Percentiles rank a stretch among this genome's conserved stretches.
Conservation (phyloP, 148 eudicot species). For the Amaranthus hypochondriacus region DNA sequence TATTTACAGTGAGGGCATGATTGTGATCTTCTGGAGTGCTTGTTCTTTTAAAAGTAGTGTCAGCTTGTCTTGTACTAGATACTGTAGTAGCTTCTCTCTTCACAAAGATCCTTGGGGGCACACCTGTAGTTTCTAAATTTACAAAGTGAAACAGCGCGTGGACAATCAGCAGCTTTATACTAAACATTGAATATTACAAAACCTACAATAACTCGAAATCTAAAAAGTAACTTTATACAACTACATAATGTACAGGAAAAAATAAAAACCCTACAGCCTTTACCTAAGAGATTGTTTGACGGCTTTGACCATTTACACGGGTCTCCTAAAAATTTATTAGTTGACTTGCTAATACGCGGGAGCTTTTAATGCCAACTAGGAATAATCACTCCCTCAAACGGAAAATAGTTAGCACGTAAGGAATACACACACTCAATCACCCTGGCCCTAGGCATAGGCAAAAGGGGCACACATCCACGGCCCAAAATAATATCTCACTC, state of each 20-base stretch:
- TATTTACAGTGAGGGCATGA: conserved; percentile 22
- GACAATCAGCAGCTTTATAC: not conserved
- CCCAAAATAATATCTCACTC: too few relatives aligned
- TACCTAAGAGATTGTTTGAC: not conserved
- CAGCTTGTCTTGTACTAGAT: conserved; percentile 16
- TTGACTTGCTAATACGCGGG: too few relatives aligned
- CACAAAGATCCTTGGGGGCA: conserved; percentile 26
- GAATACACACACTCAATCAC: too few relatives aligned
- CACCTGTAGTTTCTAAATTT: conserved; percentile 24
- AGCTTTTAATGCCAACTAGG: not conserved
- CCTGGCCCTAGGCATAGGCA: too few relatives aligned
- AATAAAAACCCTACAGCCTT: not conserved
- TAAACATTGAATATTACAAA: not conserved
- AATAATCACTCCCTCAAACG: not conserved
- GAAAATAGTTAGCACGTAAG: not conserved
- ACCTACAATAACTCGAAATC: not conserved
- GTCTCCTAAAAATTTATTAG: not conserved
- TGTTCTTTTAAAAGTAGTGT: conserved; percentile 22
- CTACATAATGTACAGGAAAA: not conserved
- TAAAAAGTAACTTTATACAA: not conserved
- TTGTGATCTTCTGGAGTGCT: conserved; percentile 12
- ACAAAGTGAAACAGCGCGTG: not conserved
- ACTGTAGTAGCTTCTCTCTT: conserved; percentile 20
- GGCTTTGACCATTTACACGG: not conserved
- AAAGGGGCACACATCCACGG: too few relatives aligned